Evolutionary conservation across 176 grass and related monocot species (phyloP).

Genomic region (Cymbopogon citratus): DNA sequence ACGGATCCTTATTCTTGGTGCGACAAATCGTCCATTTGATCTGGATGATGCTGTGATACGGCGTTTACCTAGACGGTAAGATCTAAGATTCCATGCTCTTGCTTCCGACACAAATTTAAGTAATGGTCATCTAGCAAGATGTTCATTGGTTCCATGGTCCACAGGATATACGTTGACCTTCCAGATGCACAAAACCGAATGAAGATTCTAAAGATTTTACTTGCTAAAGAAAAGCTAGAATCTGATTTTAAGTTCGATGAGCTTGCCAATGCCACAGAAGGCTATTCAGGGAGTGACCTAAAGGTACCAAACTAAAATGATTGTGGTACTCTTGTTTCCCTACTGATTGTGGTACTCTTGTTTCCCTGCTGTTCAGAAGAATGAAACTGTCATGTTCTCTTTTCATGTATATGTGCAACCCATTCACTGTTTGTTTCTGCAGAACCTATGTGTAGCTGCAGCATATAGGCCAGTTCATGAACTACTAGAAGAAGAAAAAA

Average conservation of each 20-base stretch:
- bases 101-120: constrained; percentile 16
- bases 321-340: constrained; percentile 6
- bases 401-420: constrained; percentile 10
- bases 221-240: constrained; percentile 91
- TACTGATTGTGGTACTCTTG: not conserved
- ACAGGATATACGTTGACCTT: constrained; percentile 93
- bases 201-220: constrained; percentile 88
- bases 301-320: constrained; percentile 42
- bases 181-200: constrained; percentile 71
- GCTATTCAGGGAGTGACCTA: constrained; percentile 96
- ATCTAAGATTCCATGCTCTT: not conserved
- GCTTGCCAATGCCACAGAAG: constrained; percentile 87
- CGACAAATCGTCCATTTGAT: constrained; percentile 95
- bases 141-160: constrained; percentile 12
- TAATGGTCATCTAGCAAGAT: not conserved
- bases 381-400: not conserved
- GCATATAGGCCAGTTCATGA: constrained; percentile 94
- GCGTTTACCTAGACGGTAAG: constrained; percentile 87
- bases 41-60: constrained; percentile 97
- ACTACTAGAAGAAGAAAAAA: constrained; percentile 81
- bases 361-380: constrained; percentile 9
- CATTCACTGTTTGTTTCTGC: constrained; percentile 30
- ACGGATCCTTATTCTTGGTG: constrained; percentile 88
- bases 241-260: constrained; percentile 64
- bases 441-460: constrained; percentile 92